phyloP scores from a whole-genome alignment of 1,284 basidiomycete species.

The Sanghuangporus baumii region DNA sequence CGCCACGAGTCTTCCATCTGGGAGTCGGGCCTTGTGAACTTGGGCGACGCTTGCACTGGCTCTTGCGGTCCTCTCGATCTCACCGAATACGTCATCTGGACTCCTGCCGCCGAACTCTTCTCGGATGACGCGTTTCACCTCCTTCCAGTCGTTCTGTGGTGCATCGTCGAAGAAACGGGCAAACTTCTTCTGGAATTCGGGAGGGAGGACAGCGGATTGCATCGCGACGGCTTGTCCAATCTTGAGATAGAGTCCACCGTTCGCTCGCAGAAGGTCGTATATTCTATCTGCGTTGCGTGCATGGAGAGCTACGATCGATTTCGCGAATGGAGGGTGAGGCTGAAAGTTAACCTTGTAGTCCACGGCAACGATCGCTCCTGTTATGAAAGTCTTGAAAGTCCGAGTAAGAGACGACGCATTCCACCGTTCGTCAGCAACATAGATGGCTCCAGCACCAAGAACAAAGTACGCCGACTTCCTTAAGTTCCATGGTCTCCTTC shows the following conservation, averaged over 20 bases:
- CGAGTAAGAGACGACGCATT: conserved; percentile 12
- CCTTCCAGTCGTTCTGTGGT: conserved; percentile 71
- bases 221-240: conserved; percentile 82
- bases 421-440: conserved; percentile 7
- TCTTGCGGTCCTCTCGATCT: conserved; percentile 67
- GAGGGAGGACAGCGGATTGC: conserved; percentile 78
- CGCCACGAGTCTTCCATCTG: conserved; percentile 58
- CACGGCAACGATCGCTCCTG: conserved; percentile 48
- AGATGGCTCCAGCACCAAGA: conserved; percentile 1
- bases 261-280: conserved; percentile 68
- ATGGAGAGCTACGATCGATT: conserved; percentile 73
- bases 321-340: conserved; percentile 46
- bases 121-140: conserved; percentile 64
- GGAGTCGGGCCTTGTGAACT: conserved; percentile 75
- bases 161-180: conserved; percentile 81
- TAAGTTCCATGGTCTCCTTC: neutral
- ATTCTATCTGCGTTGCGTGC: conserved; percentile 77
- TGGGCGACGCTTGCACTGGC: conserved; percentile 89
- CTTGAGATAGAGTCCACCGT: conserved; percentile 88
- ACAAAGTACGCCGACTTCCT: conserved; percentile 1
- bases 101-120: conserved; percentile 66
- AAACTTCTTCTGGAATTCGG: conserved; percentile 78
- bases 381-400: conserved; percentile 9
- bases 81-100: conserved; percentile 70
- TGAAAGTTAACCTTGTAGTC: conserved; percentile 85